These are phyloP conservation scores for Magnolia kwangsiensis DNA, from an alignment of 164 flowering plant genomes.

Conservation along the genomic window DNA sequence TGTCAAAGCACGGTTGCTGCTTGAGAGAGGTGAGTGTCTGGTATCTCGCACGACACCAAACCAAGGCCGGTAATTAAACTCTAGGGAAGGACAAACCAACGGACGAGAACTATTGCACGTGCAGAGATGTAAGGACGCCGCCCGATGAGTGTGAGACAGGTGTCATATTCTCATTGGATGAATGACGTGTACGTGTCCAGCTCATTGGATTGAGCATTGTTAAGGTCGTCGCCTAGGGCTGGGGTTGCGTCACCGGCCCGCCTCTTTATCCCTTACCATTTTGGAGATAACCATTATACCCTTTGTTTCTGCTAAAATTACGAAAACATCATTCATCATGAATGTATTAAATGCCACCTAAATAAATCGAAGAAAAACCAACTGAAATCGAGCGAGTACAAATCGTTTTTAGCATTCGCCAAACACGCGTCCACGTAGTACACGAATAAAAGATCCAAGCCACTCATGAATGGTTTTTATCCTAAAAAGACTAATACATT, in stretches of 20 bases:
- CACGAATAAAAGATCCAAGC: no score
- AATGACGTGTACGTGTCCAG: conserved; percentile 8
- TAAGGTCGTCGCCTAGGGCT: conserved; percentile 13
- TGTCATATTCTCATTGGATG: neutral
- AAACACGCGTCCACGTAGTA: no score
- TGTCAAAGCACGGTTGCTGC: no score
- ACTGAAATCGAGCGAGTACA: no score
- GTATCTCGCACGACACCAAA: no score
- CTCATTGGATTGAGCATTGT: conserved; percentile 13
- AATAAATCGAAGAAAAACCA: no score
- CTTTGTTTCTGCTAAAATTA: neutral
- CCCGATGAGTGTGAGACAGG: neutral
- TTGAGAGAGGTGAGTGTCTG: no score
- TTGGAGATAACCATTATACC: neutral
- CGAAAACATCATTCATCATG: neutral
- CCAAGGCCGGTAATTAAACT: no score
- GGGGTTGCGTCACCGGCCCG: conserved; percentile 17
- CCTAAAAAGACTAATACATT: no score
- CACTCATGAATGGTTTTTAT: no score
- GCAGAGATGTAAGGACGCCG: neutral
- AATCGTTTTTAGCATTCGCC: no score
- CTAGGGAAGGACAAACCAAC: neutral
- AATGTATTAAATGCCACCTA: no score
- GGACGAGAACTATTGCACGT: neutral
- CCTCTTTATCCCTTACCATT: neutral